Base-by-base conservation (phyloP, 805 yeast species). In the Monosporozyma servazzii region DNA sequence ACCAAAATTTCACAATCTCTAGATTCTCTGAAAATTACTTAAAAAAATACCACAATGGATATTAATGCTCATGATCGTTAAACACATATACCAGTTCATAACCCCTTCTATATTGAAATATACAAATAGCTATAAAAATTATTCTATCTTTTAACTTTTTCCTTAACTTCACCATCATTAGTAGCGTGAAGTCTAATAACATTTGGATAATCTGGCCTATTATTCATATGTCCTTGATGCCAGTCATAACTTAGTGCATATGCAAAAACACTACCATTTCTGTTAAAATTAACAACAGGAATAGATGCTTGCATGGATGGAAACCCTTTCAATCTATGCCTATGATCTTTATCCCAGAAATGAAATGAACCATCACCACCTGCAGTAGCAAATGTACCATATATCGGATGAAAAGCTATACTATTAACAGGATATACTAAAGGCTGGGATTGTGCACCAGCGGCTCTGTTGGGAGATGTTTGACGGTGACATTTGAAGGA, bases 401-500 rank as follows among this genome's bases (percentile, higher is more conserved):
- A 82, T 13, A 79, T 72, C 3, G 98, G 98, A 64, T 93, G 97
- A 74, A 90, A 88, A 7, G 79, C 73, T 47, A 93, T 84, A 48
- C 86, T 75, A 66, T 89, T 88, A 43, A 93, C 82, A 1, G 96
- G 71, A 65, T 83, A 91, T 31, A 91, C 83, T 43, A 78, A 77
- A 21, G 82, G 77, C 61, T 85, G 90, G 43, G 78, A 71, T 29
- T 51, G 75, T n/a, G 75, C 58, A 21, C 67, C 71, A 17, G 84
- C 71, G 0, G 78, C 70, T 43, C 82, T 76, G 36, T 75, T 72
- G 29, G 58, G 57, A 39, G 52, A 59, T 8, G 63, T 60, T 62
- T 84, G 88, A 59, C 99, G 80, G 66, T 93, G 99, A 69, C 99
- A 93, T 66, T 88, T 87, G 78, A 93, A 93, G 5, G 96, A 84